These are phyloP conservation scores for Westerdykella ornata DNA, from an alignment of 2,329 filamentous ascomycete species.

Conservation along the genomic window DNA sequence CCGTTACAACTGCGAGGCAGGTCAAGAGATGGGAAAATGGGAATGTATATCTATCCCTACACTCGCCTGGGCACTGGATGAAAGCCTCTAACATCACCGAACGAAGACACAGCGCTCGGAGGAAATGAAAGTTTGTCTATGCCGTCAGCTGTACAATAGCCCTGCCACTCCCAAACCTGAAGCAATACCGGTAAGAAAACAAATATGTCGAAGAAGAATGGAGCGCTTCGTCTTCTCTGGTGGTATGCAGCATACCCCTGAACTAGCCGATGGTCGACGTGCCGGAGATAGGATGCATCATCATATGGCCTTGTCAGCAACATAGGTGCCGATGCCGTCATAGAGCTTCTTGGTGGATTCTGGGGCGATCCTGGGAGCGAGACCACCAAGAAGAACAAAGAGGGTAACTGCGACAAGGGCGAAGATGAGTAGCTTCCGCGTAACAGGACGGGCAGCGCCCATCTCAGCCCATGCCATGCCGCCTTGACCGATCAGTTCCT, in stretches of 20 bases:
- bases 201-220: slow-evolving; percentile 19
- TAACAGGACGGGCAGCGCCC: slow-evolving; percentile 65
- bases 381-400: slow-evolving; percentile 59
- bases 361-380: slow-evolving; percentile 37
- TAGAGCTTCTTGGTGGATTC: slow-evolving; percentile 31
- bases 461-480: slow-evolving; percentile 81
- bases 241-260: background rate
- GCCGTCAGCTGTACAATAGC: slow-evolving; percentile 20
- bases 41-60: background rate
- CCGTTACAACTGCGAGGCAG: slow-evolving; percentile 7
- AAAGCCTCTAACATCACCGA: no score
- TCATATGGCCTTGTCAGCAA: background rate
- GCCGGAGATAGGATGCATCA: no score
- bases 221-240: slow-evolving; percentile 5
- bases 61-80: background rate
- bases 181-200: slow-evolving; percentile 19
- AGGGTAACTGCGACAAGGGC: slow-evolving; percentile 56
- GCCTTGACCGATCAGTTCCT: slow-evolving; percentile 66
- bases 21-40: background rate
- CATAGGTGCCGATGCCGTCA: slow-evolving; percentile 24
- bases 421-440: slow-evolving; percentile 72
- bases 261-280: no score
- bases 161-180: slow-evolving; percentile 17
- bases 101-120: slow-evolving; percentile 6
- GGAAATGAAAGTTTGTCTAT: slow-evolving; percentile 30